Percentiles rank a stretch among this genome's conserved stretches.
Conservation (phyloP, 2,329 filamentous ascomycete genomes). For the Leptographium wingfieldii region DNA sequence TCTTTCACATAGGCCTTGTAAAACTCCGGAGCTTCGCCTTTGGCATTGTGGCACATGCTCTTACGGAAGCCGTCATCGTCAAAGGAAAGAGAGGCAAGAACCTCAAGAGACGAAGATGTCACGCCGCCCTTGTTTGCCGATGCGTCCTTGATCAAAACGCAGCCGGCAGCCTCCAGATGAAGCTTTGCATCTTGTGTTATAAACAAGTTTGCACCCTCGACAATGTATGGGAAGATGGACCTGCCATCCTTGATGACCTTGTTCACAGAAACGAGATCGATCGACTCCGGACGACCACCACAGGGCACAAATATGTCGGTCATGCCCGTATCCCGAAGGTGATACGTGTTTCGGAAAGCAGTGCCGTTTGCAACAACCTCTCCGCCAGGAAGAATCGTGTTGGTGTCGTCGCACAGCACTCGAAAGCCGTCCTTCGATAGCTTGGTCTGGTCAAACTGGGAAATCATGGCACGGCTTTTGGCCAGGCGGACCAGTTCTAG, state of each 20-base stretch:
- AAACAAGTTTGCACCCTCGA: slow-evolving; percentile 92
- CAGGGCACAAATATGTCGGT: slow-evolving; percentile 93
- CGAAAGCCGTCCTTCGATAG: slow-evolving; percentile 82
- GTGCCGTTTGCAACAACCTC: slow-evolving; percentile 86
- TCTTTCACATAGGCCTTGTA: slow-evolving; percentile 87
- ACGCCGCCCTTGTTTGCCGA: slow-evolving; percentile 98
- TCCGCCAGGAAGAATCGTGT: slow-evolving; percentile 75
- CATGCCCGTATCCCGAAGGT: slow-evolving; percentile 63
- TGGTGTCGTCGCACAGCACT: slow-evolving; percentile 81
- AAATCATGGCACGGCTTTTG: slow-evolving; percentile 79
- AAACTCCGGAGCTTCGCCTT: slow-evolving; percentile 70
- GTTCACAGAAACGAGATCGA: slow-evolving; percentile 77
- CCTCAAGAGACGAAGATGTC: slow-evolving; percentile 91
- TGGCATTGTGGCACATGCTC: slow-evolving; percentile 78
- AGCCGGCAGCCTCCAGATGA: slow-evolving; percentile 87
- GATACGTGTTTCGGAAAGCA: slow-evolving; percentile 94
- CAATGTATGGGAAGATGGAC: slow-evolving; percentile 78
- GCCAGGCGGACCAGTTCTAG: slow-evolving; percentile 75
- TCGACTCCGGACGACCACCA: slow-evolving; percentile 90
- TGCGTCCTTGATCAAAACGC: slow-evolving; percentile 92
- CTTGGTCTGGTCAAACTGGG: slow-evolving; percentile 71
- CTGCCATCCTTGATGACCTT: slow-evolving; percentile 88
- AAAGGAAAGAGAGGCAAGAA: slow-evolving; percentile 87
- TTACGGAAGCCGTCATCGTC: slow-evolving; percentile 78
- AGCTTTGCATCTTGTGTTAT: slow-evolving; percentile 98